Base-by-base conservation (phyloP, 768 basidiomycete species). In the Wakefieldia striispora region DNA sequence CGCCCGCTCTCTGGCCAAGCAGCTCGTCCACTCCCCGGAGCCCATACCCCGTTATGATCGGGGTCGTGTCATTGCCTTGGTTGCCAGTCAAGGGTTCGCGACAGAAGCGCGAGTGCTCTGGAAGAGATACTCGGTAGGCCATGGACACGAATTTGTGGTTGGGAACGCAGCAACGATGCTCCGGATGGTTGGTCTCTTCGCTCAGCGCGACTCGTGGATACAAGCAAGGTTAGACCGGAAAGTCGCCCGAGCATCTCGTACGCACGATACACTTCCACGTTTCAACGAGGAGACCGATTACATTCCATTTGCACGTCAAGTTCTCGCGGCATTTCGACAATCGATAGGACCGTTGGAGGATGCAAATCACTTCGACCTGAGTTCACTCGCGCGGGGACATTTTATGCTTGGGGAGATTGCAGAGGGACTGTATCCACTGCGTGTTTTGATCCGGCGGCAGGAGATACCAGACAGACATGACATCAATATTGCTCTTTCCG, bases 381-480 rank as follows among this genome's bases (percentile, higher is more conserved):
- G 79, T 40, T 76, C 84, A 9, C 71, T 85, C 31, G 84, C 84
- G 2, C 76, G 84, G 49, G 81, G 77, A 19, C 77, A 77, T 63
- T 81, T 86, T 57, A 73, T 85, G 49, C 65, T 82, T 21, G 82
- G 79, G 19, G 62, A 75, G 40, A 62, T 74, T 54, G 41, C 56
- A 38, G 70, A 75, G 35, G 84, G 81, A 3, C 71, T 84, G 47
- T 57, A 64, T 10, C 66, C 73, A 20, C 69, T 88, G 57, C 70
- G 68, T 44, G 48, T 75, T 47, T 60, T 86, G 33, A 60, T 80
- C 35, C 54, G 63, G 20, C 78, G 81, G 42, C 66, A 61, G 47
- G 78, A 83, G 60, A 58, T 76, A 44, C 84, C 84, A 14, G 84
- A 88, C 63, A 54, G 76, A 34, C 70, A 79, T 59, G 87, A 89